Evolutionary conservation across 352 stramenopile genomes (phyloP).

Genomic region (Blastocystis sp.): DNA sequence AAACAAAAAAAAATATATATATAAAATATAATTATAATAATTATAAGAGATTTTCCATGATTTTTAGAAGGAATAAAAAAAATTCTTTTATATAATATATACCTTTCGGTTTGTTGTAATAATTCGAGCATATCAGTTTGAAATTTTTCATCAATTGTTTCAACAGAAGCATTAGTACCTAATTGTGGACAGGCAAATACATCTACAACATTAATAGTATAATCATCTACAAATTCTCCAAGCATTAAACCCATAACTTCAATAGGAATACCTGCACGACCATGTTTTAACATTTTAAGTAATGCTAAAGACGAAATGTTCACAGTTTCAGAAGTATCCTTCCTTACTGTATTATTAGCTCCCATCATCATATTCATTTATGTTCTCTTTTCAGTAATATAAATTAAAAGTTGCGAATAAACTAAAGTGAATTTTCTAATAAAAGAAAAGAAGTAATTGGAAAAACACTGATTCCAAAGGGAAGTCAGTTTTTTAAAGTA

Average conservation of each 20-base stretch:
- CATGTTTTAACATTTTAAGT: constrained; percentile 99
- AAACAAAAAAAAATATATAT: too few species aligned
- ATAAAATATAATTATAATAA: too few species aligned
- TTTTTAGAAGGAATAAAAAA: constrained; percentile 47
- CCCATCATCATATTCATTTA: too few species aligned
- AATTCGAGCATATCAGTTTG: constrained; percentile 99
- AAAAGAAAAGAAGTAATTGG: too few species aligned
- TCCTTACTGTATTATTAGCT: too few species aligned
- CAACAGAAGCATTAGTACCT: constrained; percentile 70
- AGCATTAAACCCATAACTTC: constrained; percentile 99
- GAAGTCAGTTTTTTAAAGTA: too few species aligned
- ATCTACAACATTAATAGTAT: constrained; percentile 97
- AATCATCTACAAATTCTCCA: constrained; percentile 96
- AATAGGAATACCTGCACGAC: constrained; percentile 93
- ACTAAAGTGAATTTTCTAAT: too few species aligned
- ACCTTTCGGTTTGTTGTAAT: constrained; percentile 83
- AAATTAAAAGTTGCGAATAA: too few species aligned
- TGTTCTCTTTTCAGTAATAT: too few species aligned
- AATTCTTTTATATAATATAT: background rate
- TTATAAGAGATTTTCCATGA: constrained; percentile 50
- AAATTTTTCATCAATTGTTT: constrained; percentile 96
- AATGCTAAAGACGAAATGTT: constrained; percentile 92
- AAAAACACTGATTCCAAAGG: too few species aligned
- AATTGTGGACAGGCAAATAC: constrained; percentile 98
- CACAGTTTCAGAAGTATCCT: constrained; percentile 93